Evolutionary conservation across 805 yeast genomes (phyloP), one percentile per base, ranked within the genome.

Genomic region (Wickerhamiella shivajii): DNA sequence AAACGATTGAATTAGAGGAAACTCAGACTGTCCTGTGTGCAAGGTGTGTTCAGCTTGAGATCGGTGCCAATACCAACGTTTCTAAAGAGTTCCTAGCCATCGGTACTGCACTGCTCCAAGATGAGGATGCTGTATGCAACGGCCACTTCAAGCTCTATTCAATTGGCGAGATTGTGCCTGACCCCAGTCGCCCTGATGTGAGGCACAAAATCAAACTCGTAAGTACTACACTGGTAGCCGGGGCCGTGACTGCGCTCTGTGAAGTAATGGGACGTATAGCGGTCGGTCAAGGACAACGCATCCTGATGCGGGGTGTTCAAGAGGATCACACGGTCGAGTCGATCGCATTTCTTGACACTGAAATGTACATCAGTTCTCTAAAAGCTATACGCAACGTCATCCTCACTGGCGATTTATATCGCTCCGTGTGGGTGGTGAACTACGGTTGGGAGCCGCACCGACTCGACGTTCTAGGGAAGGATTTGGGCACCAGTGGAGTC

Each of bases 401-500:
- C n/a, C 46, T 84, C 2, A 55, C 84, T 12, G 93, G 93, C 13
- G 98, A 90, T 53, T 61, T 80, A 0, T 63, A 73, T 55, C 77
- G 79, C 44, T 71, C 84, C 44, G 63, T 81, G 3, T 73, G 84
- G 61, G 62, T 90, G 37, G 73, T 75, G 18, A 96, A 96, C 1
- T 85, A 84, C 56, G 93, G 84, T 52, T 87, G 92, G 2, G 95
- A 87, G 47, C 99, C 99, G 1, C 85, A 80, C 52, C 61, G 95
- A 42, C 73, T 87, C 74, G 62, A 83, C 12, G 54, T 67, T 37
- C 53, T 90, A 33, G 85, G 93, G 6, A 79, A 77, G 49, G 93
- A 85, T 51, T 62, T 74, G 46, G 76, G 78, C 0, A 62, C 66
- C 27, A 64, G 76, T 39, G 95, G 85, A 39, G 83, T 85, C 49